Evolutionary conservation across 108 stramenopile species (phyloP), one percentile per base, ranked within the genome.

Genomic region (Chaetoceros muelleri): DNA sequence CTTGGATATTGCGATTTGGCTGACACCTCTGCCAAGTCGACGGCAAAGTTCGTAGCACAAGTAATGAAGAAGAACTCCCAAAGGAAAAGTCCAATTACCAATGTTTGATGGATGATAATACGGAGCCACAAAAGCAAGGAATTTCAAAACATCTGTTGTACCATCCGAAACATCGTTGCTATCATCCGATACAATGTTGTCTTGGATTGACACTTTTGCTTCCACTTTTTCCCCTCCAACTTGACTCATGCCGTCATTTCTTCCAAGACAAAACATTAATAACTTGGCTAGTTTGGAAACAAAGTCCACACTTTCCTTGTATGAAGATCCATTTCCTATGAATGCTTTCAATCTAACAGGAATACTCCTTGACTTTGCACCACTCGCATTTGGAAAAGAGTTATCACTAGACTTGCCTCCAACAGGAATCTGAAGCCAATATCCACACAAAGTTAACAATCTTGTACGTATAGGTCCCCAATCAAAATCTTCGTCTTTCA

Each of bases 51-150:
- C 84, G 55, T 84, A 87, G 2, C 70, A 74, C 31, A 89, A 73
- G 69, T 94, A 94, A 53, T 94, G 87, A 7, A 94, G 65, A 58
- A 90, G 82, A 7, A 84, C 85, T 17, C 89, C 89, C 29, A 94
- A 48, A 10, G 85, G 79, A 60, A 90, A 87, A 0, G 93, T 90
- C 93, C 93, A 94, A 8, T 73, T 46, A 45, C 93, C 93, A 53
- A 80, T 49, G 71, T 94, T 94, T 26, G 86, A 88, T 8, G 93
- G 93, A 65, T 94, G 81, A 72, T 83, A 94, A 58, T 94, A 94
- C 10, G 93, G 93, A 20, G 84, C 74, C 25, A 87, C 81, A 61
- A 77, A 90, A 17, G 66, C 66, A 48, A 89, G 54, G 57, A 94
- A 87, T 49, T 79, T 66, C 44, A 94, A 58, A 2, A 94, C 70